Evolutionary conservation across 2,329 filamentous ascomycete species (phyloP).

Genomic region (Claviceps spartinae): DNA sequence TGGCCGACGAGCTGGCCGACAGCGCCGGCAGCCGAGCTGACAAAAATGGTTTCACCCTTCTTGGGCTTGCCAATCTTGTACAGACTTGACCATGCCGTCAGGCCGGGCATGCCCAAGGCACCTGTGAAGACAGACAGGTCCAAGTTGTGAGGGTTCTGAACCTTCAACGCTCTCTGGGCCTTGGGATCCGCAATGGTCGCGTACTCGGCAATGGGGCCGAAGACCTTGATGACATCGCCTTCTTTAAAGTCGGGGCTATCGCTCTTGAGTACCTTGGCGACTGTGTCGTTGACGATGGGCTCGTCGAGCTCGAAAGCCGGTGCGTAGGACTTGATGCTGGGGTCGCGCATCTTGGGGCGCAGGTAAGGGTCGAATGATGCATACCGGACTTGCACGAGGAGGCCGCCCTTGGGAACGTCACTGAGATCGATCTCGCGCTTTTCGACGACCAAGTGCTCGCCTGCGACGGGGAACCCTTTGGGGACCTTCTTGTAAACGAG

Average conservation of each 20-base stretch:
- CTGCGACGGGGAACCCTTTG: constrained; percentile 50
- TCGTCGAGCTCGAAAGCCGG: constrained; percentile 40
- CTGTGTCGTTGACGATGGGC: constrained; percentile 49
- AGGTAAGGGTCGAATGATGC: constrained; percentile 76
- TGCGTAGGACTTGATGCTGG: constrained; percentile 46
- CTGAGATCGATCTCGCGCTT: constrained; percentile 52
- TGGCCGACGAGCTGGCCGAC: constrained; percentile 77
- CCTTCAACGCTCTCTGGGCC: constrained; percentile 30
- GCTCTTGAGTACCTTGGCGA: constrained; percentile 60
- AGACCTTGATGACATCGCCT: constrained; percentile 52
- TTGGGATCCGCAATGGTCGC: constrained; percentile 35
- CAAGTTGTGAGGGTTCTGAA: constrained; percentile 57
- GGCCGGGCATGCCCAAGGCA: constrained; percentile 46
- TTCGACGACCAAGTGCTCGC: constrained; percentile 58
- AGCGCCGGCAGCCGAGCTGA: constrained; percentile 66
- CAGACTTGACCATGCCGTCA: constrained; percentile 59
- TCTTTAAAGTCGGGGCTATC: constrained; percentile 46
- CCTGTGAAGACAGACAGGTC: constrained; percentile 58
- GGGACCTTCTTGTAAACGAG: constrained; percentile 62
- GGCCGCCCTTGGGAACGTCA: constrained; percentile 45
- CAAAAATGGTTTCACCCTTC: constrained; percentile 62
- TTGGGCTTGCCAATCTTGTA: constrained; percentile 50
- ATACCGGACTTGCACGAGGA: constrained; percentile 58
- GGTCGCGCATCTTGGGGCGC: constrained; percentile 61
- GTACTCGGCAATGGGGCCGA: constrained; percentile 56